Evolutionary conservation across 805 yeast species (phyloP), one percentile per base, ranked within the genome.

Genomic region (Starmerella asiatica): DNA sequence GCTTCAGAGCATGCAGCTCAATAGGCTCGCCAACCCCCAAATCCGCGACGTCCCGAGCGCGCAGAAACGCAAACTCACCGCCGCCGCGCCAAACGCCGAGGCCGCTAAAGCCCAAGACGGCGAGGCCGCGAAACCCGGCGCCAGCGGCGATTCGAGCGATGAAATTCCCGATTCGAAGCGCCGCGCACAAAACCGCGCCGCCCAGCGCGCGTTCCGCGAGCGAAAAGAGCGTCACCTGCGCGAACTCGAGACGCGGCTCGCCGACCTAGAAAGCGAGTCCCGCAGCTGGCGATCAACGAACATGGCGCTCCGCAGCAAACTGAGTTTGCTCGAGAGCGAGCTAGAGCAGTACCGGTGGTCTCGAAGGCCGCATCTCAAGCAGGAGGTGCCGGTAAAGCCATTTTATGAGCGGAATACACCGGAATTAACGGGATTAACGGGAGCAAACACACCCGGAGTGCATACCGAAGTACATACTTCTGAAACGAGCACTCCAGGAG

Each of bases 121-220:
- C 5, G 83, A 79, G 56, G 76, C 75, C 53, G 85, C 81, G 65
- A 68, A 96, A 52, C 83, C 93, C 14, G 95, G 95, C 3, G 96
- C 88, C 61, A 86, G 88, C 59, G 69, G 97, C 54, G 95, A 23
- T 11, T 11, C 26, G 9, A 23, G 26, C 26, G 26, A 23, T 11
- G 40, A 29, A 14, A 32, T 44, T 12, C 86, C 93, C 7, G 84
- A 79, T 56, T 76, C 75, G 53, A 88, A 83, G 66, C 69, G 98
- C 51, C 84, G 94, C 14, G 96, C 96, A 2, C 97, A 91, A 62
- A 88, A 91, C 59, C 71, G 97, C 53, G 96, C 96, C 3, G 97
- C 97, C n/a, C 98, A 91, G 61, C 68, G 97, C 40, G 97, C 97
- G 5, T 88, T 84, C 61, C 68, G 97, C 42, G 97, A 91, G 61